Base-by-base conservation (phyloP, 2,329 filamentous ascomycete species). In the Cordyceps cicadae region DNA sequence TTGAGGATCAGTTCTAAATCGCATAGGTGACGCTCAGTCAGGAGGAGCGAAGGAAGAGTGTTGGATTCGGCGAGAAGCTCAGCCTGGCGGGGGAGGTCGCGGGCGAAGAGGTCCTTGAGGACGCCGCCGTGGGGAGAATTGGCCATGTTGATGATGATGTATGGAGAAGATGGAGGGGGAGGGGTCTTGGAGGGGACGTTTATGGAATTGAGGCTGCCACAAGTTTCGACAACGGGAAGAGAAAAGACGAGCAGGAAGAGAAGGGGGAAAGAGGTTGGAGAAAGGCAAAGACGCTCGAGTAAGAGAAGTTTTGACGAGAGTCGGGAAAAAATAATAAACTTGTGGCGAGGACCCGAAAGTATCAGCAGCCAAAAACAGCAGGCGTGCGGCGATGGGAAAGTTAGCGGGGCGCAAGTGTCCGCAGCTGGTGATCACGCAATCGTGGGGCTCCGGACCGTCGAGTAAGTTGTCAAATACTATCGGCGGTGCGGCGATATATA, bases 1-100 rank as follows among this genome's bases (percentile, higher is more conserved):
- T 92, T 97, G 76, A 99, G 87, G 71, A 99, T 92, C 77, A 99
- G 79, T 79, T 99, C 94, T 67, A 99, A 83, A 82, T 99, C 94
- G 78, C 94, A 99, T 54, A 99, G 87, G 78, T 99, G 94, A 70
- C 94, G 87, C 83, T 99, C 94, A 56, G 85, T 89, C 67, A 99
- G 86, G 63, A 88, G 79, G 67, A 99, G 82, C 43, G 93, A 89
- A 43, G 92, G 90, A 51, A 97, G 86, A 37, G 73, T 87, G 81
- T 96, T 92, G 48, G 93, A 89, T 79, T 99, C 94, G 52, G 83
- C 84, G 61, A 81, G 79, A 65, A 99, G 88, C 79, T 96, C 81
- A 65, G 81, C 81, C 67, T 94, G 88, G 71, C 89, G 87, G 67
- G 90, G 89, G 65, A 87, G 84, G 84, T 99, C 94, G 78, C 94